phyloP scores from a whole-genome alignment of 1,139 yeast genomes.

The Blastobotrys ciferrii region DNA sequence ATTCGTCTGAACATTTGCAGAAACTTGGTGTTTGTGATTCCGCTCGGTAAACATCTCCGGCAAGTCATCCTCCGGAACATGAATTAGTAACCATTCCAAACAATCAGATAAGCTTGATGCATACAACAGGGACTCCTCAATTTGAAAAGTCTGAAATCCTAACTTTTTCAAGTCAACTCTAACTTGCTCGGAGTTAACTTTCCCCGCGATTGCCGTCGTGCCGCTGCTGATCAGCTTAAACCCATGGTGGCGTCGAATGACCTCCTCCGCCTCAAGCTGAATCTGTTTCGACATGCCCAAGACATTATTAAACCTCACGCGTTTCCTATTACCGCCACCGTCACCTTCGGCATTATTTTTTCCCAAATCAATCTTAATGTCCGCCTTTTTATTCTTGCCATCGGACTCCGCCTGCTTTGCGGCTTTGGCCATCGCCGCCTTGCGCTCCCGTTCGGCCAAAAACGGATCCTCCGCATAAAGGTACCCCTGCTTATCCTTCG shows the following conservation, averaged over 20 bases:
- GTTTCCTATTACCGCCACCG: not conserved
- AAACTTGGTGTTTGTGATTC: slow-evolving; percentile 11
- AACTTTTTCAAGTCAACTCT: slow-evolving; percentile 1
- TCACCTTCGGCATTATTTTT: not conserved
- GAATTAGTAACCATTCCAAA: slow-evolving; percentile 79
- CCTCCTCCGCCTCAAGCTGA: slow-evolving; percentile 32
- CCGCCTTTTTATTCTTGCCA: slow-evolving; percentile 7
- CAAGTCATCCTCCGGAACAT: slow-evolving; percentile 90
- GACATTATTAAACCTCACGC: slow-evolving; percentile 30
- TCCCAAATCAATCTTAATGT: slow-evolving; percentile 8
- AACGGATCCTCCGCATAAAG: slow-evolving; percentile 72
- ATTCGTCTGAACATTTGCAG: slow-evolving; percentile 38
- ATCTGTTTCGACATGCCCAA: slow-evolving; percentile 36
- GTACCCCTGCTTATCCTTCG: slow-evolving; percentile 17
- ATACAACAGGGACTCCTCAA: slow-evolving; percentile 67
- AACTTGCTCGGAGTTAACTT: not conserved
- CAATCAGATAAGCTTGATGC: slow-evolving; percentile 48
- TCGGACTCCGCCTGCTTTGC: slow-evolving; percentile 15
- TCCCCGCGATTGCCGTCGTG: not conserved
- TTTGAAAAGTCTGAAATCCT: slow-evolving; percentile 71
- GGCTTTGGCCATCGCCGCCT: slow-evolving; percentile 23
- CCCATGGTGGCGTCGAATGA: slow-evolving; percentile 34
- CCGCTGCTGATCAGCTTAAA: slow-evolving; percentile 16
- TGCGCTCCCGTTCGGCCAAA: slow-evolving; percentile 52
- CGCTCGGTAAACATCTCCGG: slow-evolving; percentile 48